Percentiles rank a stretch among this genome's conserved stretches.
Evolutionary conservation across 2,329 filamentous ascomycete species (phyloP).

Genomic region (Alternaria brassicae): DNA sequence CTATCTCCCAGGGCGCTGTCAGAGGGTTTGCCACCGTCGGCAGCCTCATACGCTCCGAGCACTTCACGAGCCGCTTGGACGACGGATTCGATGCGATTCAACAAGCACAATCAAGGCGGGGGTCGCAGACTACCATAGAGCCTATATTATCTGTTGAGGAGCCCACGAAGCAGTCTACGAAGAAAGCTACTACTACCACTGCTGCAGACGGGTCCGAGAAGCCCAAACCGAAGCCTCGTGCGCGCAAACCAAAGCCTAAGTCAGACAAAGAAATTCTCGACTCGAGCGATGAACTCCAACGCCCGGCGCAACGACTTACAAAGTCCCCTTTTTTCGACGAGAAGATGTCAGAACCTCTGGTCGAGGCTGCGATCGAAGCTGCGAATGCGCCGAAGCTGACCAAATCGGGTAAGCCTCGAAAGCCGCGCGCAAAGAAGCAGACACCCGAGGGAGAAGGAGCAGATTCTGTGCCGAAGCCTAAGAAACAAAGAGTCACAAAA

Average conservation of each 20-base stretch:
- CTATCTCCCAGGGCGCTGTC: slow-evolving; percentile 32
- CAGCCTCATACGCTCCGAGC: slow-evolving; percentile 41
- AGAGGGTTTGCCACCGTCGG: slow-evolving; percentile 47
- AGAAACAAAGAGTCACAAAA: slow-evolving; percentile 36
- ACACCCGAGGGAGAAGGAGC: slow-evolving; percentile 10
- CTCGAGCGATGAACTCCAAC: slow-evolving; percentile 21
- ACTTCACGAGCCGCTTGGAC: slow-evolving; percentile 31
- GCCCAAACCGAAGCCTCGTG: slow-evolving; percentile 34
- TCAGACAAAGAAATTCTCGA: slow-evolving; percentile 26
- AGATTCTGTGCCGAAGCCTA: slow-evolving; percentile 31
- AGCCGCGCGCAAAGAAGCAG: slow-evolving; percentile 42
- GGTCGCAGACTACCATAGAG: slow-evolving; percentile 1
- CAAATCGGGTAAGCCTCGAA: slow-evolving; percentile 38
- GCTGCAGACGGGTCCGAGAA: slow-evolving; percentile 19
- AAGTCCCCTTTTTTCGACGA: slow-evolving; percentile 33
- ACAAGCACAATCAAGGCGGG: slow-evolving; percentile 8
- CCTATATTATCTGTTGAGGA: slow-evolving; percentile 17
- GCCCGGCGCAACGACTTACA: slow-evolving; percentile 18
- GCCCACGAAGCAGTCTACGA: slow-evolving; percentile 24
- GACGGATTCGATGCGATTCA: slow-evolving; percentile 15
- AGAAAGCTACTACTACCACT: slow-evolving; percentile 7
- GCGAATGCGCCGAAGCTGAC: slow-evolving; percentile 21
- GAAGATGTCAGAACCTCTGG: slow-evolving; percentile 10
- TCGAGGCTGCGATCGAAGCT: slow-evolving; percentile 8
- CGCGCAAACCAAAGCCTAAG: slow-evolving; percentile 38